These are phyloP conservation scores for Leucocoprinus leucothites DNA, from an alignment of 768 basidiomycete species.

Conservation along the genomic window DNA sequence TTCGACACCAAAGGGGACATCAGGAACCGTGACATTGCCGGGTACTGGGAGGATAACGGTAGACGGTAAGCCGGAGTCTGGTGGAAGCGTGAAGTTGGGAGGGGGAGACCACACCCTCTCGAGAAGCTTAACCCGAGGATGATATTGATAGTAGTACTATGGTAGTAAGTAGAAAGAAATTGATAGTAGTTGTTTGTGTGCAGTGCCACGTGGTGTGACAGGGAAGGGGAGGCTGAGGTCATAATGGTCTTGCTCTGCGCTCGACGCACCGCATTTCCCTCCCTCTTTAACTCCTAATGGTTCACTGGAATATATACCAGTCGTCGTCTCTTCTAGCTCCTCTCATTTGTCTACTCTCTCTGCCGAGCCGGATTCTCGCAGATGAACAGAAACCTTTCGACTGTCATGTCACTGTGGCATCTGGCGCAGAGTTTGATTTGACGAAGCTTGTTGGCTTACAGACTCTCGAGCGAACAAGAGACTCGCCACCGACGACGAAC, in stretches of 20 bases:
- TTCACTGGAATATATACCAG: conserved; percentile 4
- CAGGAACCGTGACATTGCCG: conserved; percentile 6
- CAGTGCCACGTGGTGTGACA: conserved; percentile 7
- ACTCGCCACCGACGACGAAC: conserved; percentile 62
- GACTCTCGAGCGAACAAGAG: conserved; percentile 44
- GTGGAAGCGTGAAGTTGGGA: not conserved
- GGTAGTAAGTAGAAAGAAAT: not conserved
- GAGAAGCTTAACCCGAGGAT: not conserved
- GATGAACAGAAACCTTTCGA: conserved; percentile 46
- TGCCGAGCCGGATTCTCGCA: conserved; percentile 20
- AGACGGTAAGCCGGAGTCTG: not conserved
- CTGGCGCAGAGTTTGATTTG: conserved; percentile 55
- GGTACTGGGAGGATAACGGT: conserved; percentile 4
- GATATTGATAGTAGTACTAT: not conserved
- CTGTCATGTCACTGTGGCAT: conserved; percentile 43
- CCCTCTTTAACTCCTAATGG: conserved; percentile 1
- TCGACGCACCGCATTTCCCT: not conserved
- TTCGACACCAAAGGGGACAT: conserved; percentile 4
- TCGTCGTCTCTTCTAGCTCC: conserved; percentile 14
- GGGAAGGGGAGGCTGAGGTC: not conserved
- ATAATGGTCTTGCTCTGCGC: not conserved
- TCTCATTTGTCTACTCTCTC: conserved; percentile 15
- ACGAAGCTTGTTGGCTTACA: conserved; percentile 51
- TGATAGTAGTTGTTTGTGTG: not conserved
- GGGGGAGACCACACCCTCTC: conserved; percentile 8